Conservation (phyloP, 176 grass and related monocot genomes). For the Tillandsia fasciculata region DNA sequence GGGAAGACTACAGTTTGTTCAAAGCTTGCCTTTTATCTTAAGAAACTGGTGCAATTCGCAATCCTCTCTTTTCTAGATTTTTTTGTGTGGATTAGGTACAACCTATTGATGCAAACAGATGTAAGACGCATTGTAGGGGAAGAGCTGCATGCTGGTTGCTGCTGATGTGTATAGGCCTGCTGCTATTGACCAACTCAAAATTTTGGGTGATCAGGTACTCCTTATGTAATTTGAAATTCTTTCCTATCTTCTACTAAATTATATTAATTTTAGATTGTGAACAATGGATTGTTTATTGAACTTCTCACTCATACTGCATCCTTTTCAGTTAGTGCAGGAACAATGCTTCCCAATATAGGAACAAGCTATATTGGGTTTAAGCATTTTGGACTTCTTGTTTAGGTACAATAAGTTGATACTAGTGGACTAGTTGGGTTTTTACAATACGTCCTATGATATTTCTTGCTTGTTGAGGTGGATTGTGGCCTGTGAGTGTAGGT, state of each 20-base stretch:
- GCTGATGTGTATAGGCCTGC: conserved; percentile 97
- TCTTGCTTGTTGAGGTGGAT: no score
- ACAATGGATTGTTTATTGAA: conserved; percentile 8
- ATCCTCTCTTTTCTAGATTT: conserved; percentile 8
- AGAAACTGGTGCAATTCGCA: conserved; percentile 65
- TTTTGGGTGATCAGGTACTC: conserved; percentile 74
- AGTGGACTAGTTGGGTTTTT: background rate
- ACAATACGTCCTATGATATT: background rate
- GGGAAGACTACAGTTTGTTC: conserved; percentile 94
- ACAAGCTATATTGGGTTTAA: no score
- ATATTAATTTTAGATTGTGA: background rate
- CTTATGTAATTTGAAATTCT: background rate
- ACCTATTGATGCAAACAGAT: conserved; percentile 32
- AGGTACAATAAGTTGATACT: no score
- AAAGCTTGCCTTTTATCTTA: conserved; percentile 86
- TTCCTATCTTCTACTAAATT: background rate
- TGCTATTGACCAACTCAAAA: conserved; percentile 89
- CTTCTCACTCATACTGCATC: background rate
- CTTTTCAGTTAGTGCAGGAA: background rate
- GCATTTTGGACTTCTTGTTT: no score
- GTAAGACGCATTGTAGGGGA: conserved; percentile 61
- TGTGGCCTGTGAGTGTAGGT: no score
- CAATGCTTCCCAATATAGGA: no score
- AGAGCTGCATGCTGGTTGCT: conserved; percentile 91
- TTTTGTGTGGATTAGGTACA: conserved; percentile 1